Conservation (phyloP, 1,139 yeast species). For the Magnusiomyces suaveolens region DNA sequence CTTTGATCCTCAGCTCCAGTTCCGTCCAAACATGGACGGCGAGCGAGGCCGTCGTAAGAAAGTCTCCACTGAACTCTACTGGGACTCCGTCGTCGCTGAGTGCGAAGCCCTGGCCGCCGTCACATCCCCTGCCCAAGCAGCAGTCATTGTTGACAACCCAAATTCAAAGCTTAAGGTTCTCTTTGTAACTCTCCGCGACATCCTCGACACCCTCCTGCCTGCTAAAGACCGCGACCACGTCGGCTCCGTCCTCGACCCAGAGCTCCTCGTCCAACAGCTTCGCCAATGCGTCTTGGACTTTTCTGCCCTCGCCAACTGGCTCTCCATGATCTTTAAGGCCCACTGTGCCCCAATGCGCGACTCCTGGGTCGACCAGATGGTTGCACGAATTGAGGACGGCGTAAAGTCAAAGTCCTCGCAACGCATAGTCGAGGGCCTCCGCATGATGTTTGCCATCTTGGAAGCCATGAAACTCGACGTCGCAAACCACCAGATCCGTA, state of each 20-base stretch:
- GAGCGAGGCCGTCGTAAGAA: slow-evolving; percentile 79
- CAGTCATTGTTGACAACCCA: slow-evolving; percentile 12
- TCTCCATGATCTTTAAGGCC: slow-evolving; percentile 62
- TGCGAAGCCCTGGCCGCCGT: slow-evolving; percentile 27
- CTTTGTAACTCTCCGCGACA: slow-evolving; percentile 67
- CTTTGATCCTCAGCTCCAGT: slow-evolving; percentile 87
- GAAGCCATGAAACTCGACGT: slow-evolving; percentile 97
- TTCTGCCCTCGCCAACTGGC: slow-evolving; percentile 58
- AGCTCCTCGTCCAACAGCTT: slow-evolving; percentile 66
- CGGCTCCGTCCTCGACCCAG: slow-evolving; percentile 68
- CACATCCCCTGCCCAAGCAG: slow-evolving; percentile 2
- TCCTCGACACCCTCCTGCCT: slow-evolving; percentile 70
- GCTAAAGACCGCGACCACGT: slow-evolving; percentile 67
- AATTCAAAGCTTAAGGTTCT: slow-evolving; percentile 51
- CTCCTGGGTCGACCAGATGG: slow-evolving; percentile 81
- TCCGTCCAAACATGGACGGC: slow-evolving; percentile 85
- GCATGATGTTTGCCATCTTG: slow-evolving; percentile 70
- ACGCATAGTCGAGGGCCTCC: slow-evolving; percentile 63
- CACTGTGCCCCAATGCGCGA: slow-evolving; percentile 97
- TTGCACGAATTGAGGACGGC: slow-evolving; percentile 54
- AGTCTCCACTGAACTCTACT: slow-evolving; percentile 65
- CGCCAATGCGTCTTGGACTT: slow-evolving; percentile 61
- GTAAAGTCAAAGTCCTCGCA: slow-evolving; percentile 44
- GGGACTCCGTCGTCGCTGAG: slow-evolving; percentile 68
- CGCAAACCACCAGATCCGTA: slow-evolving; percentile 87